phyloP scores from a whole-genome alignment of 805 yeast genomes.

The Yarrowia sp. region DNA sequence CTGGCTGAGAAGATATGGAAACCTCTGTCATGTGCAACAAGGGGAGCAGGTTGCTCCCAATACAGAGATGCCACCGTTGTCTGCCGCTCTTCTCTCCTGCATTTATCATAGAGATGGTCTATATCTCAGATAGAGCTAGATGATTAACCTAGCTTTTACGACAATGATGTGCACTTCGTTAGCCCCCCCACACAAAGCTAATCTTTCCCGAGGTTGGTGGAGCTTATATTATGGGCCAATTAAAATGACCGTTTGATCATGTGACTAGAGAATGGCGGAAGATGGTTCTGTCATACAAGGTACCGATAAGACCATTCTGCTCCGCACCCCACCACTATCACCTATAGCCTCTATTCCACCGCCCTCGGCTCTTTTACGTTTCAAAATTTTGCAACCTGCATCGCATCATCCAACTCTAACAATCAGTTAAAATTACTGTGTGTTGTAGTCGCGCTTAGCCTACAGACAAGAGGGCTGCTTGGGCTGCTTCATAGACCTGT shows the following conservation, averaged over 20 bases:
- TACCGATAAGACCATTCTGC: too few relatives aligned
- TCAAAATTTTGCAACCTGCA: slow-evolving; percentile 18
- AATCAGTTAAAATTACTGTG: background rate
- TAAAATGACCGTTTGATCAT: background rate
- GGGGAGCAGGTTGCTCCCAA: background rate
- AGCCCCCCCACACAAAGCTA: slow-evolving; percentile 8
- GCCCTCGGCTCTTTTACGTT: background rate
- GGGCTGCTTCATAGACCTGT: background rate
- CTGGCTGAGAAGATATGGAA: background rate
- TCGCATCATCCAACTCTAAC: slow-evolving; percentile 11
- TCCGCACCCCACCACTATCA: too few relatives aligned
- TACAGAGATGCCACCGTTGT: background rate
- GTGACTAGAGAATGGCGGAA: too few relatives aligned
- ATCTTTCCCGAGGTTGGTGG: slow-evolving; percentile 10
- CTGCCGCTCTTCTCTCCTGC: background rate
- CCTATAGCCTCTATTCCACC: background rate
- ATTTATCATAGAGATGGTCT: background rate
- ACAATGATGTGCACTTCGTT: background rate
- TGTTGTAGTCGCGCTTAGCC: background rate
- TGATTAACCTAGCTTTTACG: background rate
- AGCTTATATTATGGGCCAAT: slow-evolving; percentile 21
- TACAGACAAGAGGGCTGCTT: background rate
- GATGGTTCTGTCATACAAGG: too few relatives aligned
- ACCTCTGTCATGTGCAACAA: background rate
- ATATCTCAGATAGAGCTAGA: background rate